phyloP scores from a whole-genome alignment of 495 filamentous ascomycete species.

The Diplogelasinospora grovesii region DNA sequence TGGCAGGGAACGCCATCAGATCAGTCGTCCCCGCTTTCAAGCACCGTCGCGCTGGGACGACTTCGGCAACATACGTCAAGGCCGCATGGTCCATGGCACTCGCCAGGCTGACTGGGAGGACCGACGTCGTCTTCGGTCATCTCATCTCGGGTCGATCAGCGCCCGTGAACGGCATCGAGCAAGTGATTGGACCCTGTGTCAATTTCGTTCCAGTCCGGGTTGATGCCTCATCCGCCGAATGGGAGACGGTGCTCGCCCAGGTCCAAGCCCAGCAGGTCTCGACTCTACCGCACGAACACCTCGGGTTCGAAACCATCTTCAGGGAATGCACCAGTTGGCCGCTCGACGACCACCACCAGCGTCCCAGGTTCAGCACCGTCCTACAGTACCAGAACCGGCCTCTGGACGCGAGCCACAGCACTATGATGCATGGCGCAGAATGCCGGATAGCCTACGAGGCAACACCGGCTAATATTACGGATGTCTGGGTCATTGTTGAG shows the following conservation, averaged over 20 bases:
- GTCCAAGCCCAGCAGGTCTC: constrained; percentile 54
- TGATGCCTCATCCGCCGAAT: constrained; percentile 4
- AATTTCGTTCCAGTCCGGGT: constrained; percentile 56
- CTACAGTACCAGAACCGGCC: constrained; percentile 29
- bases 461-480: too few species aligned
- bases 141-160: constrained; percentile 52
- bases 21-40: constrained; percentile 3
- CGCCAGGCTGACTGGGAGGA: constrained; percentile 33
- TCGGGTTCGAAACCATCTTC: constrained; percentile 55
- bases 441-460: too few species aligned
- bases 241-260: constrained; percentile 42
- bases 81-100: constrained; percentile 53
- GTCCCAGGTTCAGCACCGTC: constrained; percentile 17
- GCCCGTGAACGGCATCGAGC: constrained; percentile 45
- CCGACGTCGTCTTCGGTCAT: constrained; percentile 50
- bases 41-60: constrained; percentile 27
- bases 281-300: constrained; percentile 33
- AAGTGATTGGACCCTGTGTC: constrained; percentile 42
- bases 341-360: constrained; percentile 18
- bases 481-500: too few species aligned
- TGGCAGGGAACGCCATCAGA: not conserved
- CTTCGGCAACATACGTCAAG: constrained; percentile 45
- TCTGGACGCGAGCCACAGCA: too few species aligned
- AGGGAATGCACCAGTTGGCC: constrained; percentile 55
- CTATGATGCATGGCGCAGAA: too few species aligned